Evolutionary conservation across 1,139 yeast species (phyloP).

Genomic region (Taphrina populina): DNA sequence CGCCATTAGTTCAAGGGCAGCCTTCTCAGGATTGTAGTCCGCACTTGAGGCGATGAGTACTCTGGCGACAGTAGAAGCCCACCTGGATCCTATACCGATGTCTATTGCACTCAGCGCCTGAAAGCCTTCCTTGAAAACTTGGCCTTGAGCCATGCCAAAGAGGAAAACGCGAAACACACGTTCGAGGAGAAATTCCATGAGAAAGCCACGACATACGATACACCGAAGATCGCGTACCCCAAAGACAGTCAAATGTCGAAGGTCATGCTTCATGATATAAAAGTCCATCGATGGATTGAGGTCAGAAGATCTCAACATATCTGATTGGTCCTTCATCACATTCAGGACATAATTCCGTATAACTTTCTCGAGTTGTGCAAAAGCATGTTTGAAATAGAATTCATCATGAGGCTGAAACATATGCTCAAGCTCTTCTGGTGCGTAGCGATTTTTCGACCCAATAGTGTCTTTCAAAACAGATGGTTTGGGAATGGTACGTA

Average conservation of each 20-base stretch:
- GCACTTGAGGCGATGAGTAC: slow-evolving; percentile 9
- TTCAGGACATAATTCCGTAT: slow-evolving; percentile 13
- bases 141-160: slow-evolving; percentile 10
- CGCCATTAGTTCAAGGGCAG: slow-evolving; percentile 3
- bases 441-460: background rate
- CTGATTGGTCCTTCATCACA: slow-evolving; percentile 14
- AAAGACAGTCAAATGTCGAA: slow-evolving; percentile 14
- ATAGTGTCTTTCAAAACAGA: background rate
- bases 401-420: slow-evolving; percentile 22
- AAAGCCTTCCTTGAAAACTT: slow-evolving; percentile 14
- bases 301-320: background rate
- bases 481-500: background rate
- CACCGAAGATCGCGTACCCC: slow-evolving; percentile 31
- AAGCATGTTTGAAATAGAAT: slow-evolving; percentile 10
- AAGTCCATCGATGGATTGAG: slow-evolving; percentile 10
- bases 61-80: slow-evolving; percentile 25
- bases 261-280: slow-evolving; percentile 13
- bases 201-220: slow-evolving; percentile 27
- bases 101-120: slow-evolving; percentile 19
- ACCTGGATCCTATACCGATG: slow-evolving; percentile 8
- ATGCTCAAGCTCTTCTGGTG: background rate
- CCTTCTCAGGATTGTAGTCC: slow-evolving; percentile 2
- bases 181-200: slow-evolving; percentile 27
- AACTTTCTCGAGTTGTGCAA: slow-evolving; percentile 7
- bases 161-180: slow-evolving; percentile 25